These are phyloP conservation scores for Trametes sp. DNA, from an alignment of 1,284 basidiomycete genomes.

Conservation along the genomic window DNA sequence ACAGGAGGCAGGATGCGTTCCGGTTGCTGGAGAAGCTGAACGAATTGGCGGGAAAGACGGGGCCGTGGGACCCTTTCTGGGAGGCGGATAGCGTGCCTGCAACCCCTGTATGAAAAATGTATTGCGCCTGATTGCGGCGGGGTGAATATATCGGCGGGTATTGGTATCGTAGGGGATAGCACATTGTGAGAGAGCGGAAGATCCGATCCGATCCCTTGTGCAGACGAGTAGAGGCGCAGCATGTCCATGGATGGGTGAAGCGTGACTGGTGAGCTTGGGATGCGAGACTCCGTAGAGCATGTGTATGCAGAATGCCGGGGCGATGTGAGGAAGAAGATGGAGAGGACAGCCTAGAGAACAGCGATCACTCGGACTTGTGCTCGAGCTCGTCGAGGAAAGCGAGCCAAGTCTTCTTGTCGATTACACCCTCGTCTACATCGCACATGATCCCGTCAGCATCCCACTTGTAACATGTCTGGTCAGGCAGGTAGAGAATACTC, in stretches of 20 bases:
- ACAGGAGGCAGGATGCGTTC: not conserved
- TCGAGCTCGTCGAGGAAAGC: constrained; percentile 81
- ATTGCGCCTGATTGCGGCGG: too few relatives aligned
- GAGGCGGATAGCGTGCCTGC: too few relatives aligned
- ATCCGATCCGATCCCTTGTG: not conserved
- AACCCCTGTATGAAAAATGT: not conserved
- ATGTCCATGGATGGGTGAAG: not conserved
- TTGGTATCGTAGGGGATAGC: not conserved
- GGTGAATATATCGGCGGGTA: not conserved
- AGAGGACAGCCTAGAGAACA: not conserved
- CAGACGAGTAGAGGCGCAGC: not conserved
- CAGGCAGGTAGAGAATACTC: constrained; percentile 43
- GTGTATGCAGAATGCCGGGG: not conserved
- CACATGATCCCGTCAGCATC: not conserved
- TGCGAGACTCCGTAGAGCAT: not conserved
- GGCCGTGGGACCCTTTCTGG: too few relatives aligned
- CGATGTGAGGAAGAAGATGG: not conserved
- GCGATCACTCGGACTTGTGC: constrained; percentile 25
- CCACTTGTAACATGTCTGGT: not conserved
- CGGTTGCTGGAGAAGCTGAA: not conserved
- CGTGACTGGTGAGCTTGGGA: too few relatives aligned
- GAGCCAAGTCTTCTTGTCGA: constrained; percentile 94
- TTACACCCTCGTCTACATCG: constrained; percentile 79
- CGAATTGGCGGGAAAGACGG: not conserved
- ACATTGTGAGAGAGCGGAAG: not conserved